phyloP scores from a whole-genome alignment of 2,329 filamentous ascomycete species.

The Paecilomyces variotii region DNA sequence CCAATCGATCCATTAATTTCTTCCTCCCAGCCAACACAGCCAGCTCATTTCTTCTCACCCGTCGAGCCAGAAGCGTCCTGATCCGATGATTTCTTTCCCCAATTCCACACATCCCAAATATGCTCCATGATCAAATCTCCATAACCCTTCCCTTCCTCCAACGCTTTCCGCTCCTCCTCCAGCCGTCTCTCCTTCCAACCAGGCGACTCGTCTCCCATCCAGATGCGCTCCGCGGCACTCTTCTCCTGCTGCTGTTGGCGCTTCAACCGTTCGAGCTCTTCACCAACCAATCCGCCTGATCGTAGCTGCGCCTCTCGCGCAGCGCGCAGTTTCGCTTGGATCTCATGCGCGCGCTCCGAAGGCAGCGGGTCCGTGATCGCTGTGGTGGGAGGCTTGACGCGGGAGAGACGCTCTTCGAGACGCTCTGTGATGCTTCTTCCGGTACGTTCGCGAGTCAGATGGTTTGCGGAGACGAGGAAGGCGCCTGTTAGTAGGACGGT shows the following conservation, averaged over 20 bases:
- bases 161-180: constrained; percentile 34
- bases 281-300: constrained; percentile 10
- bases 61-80: constrained; percentile 9
- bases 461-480: constrained; percentile 22
- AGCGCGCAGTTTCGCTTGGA: constrained; percentile 23
- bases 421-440: constrained; percentile 27
- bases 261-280: constrained; percentile 27
- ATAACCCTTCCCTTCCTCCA: constrained; percentile 37
- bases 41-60: constrained; percentile 9
- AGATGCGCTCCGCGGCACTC: constrained; percentile 22
- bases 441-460: constrained; percentile 29
- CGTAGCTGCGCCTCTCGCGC: constrained; percentile 19
- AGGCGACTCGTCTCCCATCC: constrained; percentile 34
- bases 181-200: constrained; percentile 38
- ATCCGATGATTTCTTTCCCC: constrained; percentile 19
- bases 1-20: not conserved
- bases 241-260: constrained; percentile 21
- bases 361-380: constrained; percentile 16
- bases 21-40: not conserved
- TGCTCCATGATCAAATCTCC: constrained; percentile 39
- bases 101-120: constrained; percentile 40
- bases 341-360: constrained; percentile 24
- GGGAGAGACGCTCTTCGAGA: constrained; percentile 18
- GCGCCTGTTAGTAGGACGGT: constrained; percentile 29
- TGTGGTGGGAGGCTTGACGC: constrained; percentile 12